phyloP scores from a whole-genome alignment of 1,284 basidiomycete genomes.

The Tilletiopsis washingtonensis region DNA sequence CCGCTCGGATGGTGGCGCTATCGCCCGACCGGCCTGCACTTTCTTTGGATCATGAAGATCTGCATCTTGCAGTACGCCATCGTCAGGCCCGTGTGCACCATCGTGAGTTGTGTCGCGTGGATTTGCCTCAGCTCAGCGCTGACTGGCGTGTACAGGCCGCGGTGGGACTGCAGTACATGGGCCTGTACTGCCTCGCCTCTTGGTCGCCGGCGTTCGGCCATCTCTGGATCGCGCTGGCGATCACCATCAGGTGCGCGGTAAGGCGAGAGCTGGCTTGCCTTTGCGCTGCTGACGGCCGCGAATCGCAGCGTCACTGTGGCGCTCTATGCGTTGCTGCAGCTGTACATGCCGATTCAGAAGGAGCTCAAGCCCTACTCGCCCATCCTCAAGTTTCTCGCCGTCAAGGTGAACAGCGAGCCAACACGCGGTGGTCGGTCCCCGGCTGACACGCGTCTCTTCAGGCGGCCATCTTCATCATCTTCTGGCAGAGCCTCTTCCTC shows the following conservation, averaged over 20 bases:
- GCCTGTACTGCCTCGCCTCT: constrained; percentile 64
- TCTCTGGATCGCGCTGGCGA: constrained; percentile 54
- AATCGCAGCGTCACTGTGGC: constrained; percentile 69
- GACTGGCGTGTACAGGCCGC: too few relatives aligned
- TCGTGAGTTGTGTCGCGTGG: too few relatives aligned
- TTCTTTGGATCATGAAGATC: constrained; percentile 69
- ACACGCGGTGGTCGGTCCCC: too few relatives aligned
- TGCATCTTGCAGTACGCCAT: constrained; percentile 72
- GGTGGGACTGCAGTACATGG: constrained; percentile 60
- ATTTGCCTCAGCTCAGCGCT: too few relatives aligned
- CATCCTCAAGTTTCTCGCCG: constrained; percentile 59
- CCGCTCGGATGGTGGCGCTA: constrained; percentile 60
- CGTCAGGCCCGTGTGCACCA: constrained; percentile 59
- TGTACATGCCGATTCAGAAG: constrained; percentile 59
- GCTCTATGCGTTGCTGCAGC: constrained; percentile 69
- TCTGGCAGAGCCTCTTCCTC: constrained; percentile 66
- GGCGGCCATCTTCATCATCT: constrained; percentile 70
- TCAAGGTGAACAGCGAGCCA: too few relatives aligned
- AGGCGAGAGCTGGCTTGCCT: too few relatives aligned
- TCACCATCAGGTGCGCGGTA: constrained; percentile 59
- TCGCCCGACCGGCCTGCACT: constrained; percentile 58
- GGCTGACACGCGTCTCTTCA: too few relatives aligned
- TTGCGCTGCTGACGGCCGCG: too few relatives aligned
- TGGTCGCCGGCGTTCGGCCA: constrained; percentile 66
- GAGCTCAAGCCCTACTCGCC: constrained; percentile 60